Evolutionary conservation across 495 filamentous ascomycete genomes (phyloP), one percentile per base, ranked within the genome.

Genomic region (Aspergillus panamensis): DNA sequence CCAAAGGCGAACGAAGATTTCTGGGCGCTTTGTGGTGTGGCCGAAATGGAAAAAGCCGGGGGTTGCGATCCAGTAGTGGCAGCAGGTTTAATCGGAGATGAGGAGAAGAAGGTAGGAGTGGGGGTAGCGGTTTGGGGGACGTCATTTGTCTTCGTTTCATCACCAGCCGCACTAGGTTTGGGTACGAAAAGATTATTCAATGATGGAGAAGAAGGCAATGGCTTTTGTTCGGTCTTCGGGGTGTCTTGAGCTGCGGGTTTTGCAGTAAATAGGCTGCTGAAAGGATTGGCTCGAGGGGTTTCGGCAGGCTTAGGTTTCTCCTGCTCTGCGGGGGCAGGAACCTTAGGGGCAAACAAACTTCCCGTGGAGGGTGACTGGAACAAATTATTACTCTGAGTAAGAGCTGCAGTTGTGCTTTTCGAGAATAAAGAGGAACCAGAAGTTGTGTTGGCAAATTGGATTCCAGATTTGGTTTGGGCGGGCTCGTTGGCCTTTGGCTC

Each of bases 181-280:
- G 57, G 17, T 21, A 55, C 32, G 40, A 65, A 62, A 17, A 61
- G 37, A n/a, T 56, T 58, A 30, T 54, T 53, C 16, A 69, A 70
- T 7, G 65, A 44, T 16, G 60, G 57, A 17, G 57, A 42, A 5
- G 51, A 56, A 10, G 63, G 44, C 43, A 57, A 48, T 39, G 58
- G 35, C 48, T 67, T 54, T 16, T 66, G 58, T 17, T 58, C 53
- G 1, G 55, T 50, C 40, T 55, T 48, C 30, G 63, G 53, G 12
- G 30, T 48, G 43, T 55, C 45, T 9, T 51, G 14, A 6, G 59
- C 47, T 10, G 64, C 60, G 13, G 64, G 55, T n/a, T 64, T 63
- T 10, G 65, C 63, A 6, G 35, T 62, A 53, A 76, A 75, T n/a
- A 75, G 55, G 32, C 65, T 73, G 44, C 45, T 51, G 32, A 63